These are phyloP conservation scores for Solanum chmielewskii DNA, from an alignment of 257 asterid species.

Conservation along the genomic window DNA sequence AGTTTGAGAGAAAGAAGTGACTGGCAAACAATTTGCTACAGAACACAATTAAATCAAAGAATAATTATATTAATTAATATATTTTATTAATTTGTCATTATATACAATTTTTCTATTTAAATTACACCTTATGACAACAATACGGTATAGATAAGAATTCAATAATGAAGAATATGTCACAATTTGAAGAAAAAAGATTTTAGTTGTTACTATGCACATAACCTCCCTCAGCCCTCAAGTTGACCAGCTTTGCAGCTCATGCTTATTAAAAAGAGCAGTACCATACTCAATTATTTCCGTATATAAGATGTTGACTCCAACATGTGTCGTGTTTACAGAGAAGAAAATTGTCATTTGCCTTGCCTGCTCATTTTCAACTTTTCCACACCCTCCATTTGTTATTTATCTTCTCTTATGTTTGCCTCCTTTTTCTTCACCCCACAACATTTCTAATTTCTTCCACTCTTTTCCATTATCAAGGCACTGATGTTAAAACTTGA, in stretches of 20 bases:
- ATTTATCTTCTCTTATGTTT: neutral
- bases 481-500: neutral
- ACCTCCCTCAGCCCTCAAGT: neutral
- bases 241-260: neutral
- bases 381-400: neutral
- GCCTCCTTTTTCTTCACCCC: neutral
- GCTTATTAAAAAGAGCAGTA: neutral
- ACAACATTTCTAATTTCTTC: neutral
- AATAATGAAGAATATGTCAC: neutral
- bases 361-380: neutral
- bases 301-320: neutral
- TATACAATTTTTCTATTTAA: neutral
- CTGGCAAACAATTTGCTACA: accelerated
- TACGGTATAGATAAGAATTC: neutral
- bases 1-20: too few relatives aligned
- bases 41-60: too few relatives aligned
- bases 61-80: too few relatives aligned
- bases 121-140: neutral
- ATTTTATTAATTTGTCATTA: too few relatives aligned
- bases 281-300: neutral
- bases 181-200: neutral
- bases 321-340: neutral
- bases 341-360: neutral
- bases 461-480: neutral
- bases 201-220: neutral